phyloP scores from a whole-genome alignment of 495 filamentous ascomycete species.

The Tuber indicum region DNA sequence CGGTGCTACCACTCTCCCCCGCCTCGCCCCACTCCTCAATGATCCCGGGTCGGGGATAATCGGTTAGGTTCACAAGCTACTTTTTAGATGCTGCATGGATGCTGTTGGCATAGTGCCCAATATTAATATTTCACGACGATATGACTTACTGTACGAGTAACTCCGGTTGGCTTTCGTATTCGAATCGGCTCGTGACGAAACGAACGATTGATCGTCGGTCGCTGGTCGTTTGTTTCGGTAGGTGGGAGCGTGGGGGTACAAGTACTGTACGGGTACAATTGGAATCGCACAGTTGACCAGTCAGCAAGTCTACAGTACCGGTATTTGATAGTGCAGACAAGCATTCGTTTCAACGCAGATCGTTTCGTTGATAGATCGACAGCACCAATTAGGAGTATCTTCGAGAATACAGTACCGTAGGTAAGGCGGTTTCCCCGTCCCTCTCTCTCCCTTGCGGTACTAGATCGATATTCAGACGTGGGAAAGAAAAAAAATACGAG shows the following conservation, averaged over 20 bases:
- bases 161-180: not conserved
- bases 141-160: not conserved
- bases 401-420: not conserved
- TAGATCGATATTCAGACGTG: not conserved
- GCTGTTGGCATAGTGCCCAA: not conserved
- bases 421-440: not conserved
- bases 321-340: not conserved
- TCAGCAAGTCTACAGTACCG: not conserved
- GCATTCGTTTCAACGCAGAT: not conserved
- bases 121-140: not conserved
- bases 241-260: not conserved
- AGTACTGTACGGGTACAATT: not conserved
- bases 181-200: not conserved
- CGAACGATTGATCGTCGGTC: not conserved
- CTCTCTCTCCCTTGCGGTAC: not conserved
- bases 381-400: not conserved
- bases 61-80: not conserved
- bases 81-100: not conserved
- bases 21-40: not conserved
- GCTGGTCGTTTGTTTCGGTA: not conserved
- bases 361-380: not conserved
- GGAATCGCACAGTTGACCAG: not conserved
- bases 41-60: not conserved
- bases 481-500: not conserved
- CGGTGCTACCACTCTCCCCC: not conserved